Evolutionary conservation across 306 rosid species (phyloP).

Genomic region (Begonia peltatifolia): DNA sequence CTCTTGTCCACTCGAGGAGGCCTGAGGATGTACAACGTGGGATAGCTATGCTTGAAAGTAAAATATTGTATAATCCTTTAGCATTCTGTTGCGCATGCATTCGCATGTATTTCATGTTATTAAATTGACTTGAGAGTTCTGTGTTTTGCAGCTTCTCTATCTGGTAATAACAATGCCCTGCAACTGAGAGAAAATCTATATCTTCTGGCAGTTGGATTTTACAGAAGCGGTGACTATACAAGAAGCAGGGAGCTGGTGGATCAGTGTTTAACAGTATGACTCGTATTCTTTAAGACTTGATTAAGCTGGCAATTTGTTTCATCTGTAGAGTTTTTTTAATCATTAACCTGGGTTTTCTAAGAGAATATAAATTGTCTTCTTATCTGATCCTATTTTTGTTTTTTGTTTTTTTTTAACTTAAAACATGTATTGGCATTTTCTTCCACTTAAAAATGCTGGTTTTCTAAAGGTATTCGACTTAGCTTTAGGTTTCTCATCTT

Average conservation of each 20-base stretch:
- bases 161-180: constrained; percentile 26
- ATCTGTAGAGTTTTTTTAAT: neutral
- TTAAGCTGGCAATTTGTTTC: constrained; percentile 1
- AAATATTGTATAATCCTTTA: neutral
- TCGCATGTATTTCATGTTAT: neutral
- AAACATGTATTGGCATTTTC: no score
- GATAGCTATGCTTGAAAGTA: constrained; percentile 89
- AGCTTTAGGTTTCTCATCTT: no score
- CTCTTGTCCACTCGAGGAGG: constrained; percentile 81
- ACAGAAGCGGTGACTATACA: constrained; percentile 47
- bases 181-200: constrained; percentile 65
- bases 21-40: constrained; percentile 85
- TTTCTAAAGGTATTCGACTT: no score
- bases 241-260: constrained; percentile 66
- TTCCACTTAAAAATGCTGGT: no score
- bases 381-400: neutral
- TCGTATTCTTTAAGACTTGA: constrained; percentile 4
- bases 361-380: neutral
- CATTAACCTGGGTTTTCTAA: neutral
- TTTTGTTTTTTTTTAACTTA: no score
- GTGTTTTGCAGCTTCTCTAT: constrained; percentile 46
- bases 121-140: constrained; percentile 1
- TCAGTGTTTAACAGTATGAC: constrained; percentile 49
- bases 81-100: neutral
- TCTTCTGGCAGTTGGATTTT: constrained; percentile 83